Conservation (phyloP, 805 yeast species). For the Maudiozyma bulderi region DNA sequence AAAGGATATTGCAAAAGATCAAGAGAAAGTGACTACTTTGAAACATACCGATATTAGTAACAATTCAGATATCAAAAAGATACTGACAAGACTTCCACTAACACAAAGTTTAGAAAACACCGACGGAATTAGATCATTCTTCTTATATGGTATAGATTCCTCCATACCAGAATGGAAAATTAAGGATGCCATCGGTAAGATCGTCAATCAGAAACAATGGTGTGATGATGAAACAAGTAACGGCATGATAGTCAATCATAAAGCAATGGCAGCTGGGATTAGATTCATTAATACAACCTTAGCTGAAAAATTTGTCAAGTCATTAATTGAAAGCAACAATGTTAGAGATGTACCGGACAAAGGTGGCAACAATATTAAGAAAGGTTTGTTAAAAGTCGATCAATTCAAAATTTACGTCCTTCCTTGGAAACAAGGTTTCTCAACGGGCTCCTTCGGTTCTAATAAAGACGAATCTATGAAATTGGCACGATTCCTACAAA, state of each 20-base stretch:
- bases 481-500: conserved; percentile 12
- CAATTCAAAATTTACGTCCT: conserved; percentile 13
- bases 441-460: conserved; percentile 17
- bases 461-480: conserved; percentile 16
- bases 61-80: conserved; percentile 39
- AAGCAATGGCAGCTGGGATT: conserved; percentile 21
- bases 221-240: conserved; percentile 11
- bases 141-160: conserved; percentile 64
- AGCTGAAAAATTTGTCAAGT: conserved; percentile 9
- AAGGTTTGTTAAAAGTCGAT: conserved; percentile 18
- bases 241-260: conserved; percentile 18
- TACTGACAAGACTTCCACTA: conserved; percentile 57
- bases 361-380: background rate
- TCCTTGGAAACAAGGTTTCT: conserved; percentile 17
- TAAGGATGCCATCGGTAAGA: conserved; percentile 38
- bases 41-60: background rate
- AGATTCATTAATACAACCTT: conserved; percentile 13
- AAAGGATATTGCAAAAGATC: background rate
- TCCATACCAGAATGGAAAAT: conserved; percentile 57
- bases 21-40: background rate
- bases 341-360: background rate
- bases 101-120: conserved; percentile 39
- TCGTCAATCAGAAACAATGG: conserved; percentile 14
- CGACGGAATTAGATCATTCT: conserved; percentile 43
- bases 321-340: conserved; percentile 1